Conservation (phyloP, 2,329 filamentous ascomycete species). For the Coniochaeta ligniaria region DNA sequence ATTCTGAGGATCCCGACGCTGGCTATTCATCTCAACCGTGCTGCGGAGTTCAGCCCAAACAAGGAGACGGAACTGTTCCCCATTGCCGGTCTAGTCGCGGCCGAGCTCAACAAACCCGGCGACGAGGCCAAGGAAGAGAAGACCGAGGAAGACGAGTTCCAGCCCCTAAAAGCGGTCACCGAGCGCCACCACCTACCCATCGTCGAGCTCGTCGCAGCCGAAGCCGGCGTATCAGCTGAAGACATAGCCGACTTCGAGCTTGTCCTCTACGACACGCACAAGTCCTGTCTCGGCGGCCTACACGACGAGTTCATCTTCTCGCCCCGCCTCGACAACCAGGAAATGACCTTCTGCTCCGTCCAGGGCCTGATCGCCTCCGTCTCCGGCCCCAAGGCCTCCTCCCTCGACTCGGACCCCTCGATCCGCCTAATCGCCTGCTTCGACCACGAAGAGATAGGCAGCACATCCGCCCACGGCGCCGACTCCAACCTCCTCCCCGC, state of each 20-base stretch:
- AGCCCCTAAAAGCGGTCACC: constrained; percentile 67
- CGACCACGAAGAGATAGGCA: constrained; percentile 97
- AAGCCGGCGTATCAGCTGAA: constrained; percentile 62
- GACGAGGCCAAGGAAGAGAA: constrained; percentile 28
- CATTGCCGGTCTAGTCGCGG: constrained; percentile 79
- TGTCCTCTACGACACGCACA: constrained; percentile 94
- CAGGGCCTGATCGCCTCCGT: constrained; percentile 79
- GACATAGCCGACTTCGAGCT: constrained; percentile 91
- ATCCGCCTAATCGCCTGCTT: constrained; percentile 94
- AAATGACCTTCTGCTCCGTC: constrained; percentile 92
- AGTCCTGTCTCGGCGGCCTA: constrained; percentile 79
- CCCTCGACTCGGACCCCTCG: constrained; percentile 67
- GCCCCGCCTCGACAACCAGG: constrained; percentile 88
- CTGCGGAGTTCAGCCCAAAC: constrained; percentile 84
- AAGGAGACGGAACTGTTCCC: constrained; percentile 96
- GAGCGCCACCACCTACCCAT: constrained; percentile 87
- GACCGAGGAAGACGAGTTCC: constrained; percentile 46
- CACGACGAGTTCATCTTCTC: constrained; percentile 95
- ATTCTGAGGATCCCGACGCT: constrained; percentile 88
- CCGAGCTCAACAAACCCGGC: constrained; percentile 75
- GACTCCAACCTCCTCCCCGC: constrained; percentile 86
- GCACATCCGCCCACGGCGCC: constrained; percentile 84
- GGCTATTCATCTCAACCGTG: constrained; percentile 87
- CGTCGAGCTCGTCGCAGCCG: constrained; percentile 74
- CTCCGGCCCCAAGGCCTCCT: constrained; percentile 45